Evolutionary conservation across 805 yeast genomes (phyloP), one percentile per base, ranked within the genome.

Genomic region (Metschnikowia kunwiensis): DNA sequence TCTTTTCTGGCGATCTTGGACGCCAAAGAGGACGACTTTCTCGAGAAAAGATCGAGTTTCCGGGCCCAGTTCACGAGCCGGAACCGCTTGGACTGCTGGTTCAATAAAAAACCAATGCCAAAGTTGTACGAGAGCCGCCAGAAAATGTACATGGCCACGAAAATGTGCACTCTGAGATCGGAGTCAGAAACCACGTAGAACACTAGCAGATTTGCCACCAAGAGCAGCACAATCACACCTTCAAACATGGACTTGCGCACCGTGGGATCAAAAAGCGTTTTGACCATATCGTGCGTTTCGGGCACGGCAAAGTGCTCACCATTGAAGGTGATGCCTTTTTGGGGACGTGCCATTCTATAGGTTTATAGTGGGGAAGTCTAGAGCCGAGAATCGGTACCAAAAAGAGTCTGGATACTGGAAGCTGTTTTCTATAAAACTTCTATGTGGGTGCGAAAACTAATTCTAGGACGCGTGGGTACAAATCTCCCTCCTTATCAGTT

Each of bases 201-300:
- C 5, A 65, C 63, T 13, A 53, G 41, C 13, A 51, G 46, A 38
- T 63, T 64, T 21, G 65, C 54, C 7, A 53, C 48, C 33, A 68
- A 50, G 11, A 58, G 37, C 20, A 66, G 34, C 15, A 82, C 69
- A 40, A 85, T 84, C 24, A 74, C 47, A n/a, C 72, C 45, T 53
- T 86, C 95, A 31, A 79, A 70, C 34, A 74, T 59, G 0, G 89
- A 80, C 53, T 86, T 86, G 34, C 74, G 70, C 34, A 84, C 59
- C 1, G 81, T 73, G 2, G 94, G 93, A 61, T 86, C 91, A 49
- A 86, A 79, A 32, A 86, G 63, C 1, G 91, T 80, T 44, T 86
- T 71, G 22, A 86, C 82, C 93, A 86, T 85, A 54, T 86, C 95
- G 51, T 81, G 82, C 20, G 95, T 86, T 47, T 74, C 72, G 1